A percentile compares a stretch with the other conserved stretches of the same genome.
These are phyloP conservation scores for Comarum palustre DNA, from an alignment of 306 rosid genomes.

Conservation along the genomic window DNA sequence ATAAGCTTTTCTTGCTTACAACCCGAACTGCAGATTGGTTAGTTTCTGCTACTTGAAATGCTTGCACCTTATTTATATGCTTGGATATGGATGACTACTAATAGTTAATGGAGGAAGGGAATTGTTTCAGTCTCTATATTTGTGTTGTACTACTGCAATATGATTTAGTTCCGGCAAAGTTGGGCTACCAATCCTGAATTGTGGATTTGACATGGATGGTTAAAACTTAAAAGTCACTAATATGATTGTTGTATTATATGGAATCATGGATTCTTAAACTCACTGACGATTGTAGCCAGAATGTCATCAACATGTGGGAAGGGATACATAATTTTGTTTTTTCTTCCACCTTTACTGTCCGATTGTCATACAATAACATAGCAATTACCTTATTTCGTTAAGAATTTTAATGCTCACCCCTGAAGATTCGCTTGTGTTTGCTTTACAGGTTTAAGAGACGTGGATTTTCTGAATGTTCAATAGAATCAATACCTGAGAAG, in stretches of 20 bases:
- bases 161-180: neutral
- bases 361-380: neutral
- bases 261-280: neutral
- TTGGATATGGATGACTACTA: neutral
- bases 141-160: neutral
- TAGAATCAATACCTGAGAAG: slow-evolving; percentile 70
- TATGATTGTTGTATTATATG: neutral
- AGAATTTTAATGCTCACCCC: neutral
- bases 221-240: neutral
- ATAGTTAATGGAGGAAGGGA: neutral
- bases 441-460: slow-evolving; percentile 90
- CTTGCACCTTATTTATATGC: neutral
- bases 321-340: neutral
- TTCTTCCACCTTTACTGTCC: neutral
- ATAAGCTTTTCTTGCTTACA: slow-evolving; percentile 80
- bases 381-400: neutral
- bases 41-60: slow-evolving; percentile 17
- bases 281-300: neutral
- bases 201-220: neutral
- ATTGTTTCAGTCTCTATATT: neutral
- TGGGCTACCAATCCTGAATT: neutral
- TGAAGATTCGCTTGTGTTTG: slow-evolving; percentile 10
- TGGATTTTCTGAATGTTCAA: slow-evolving; percentile 88
- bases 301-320: neutral
- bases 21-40: slow-evolving; percentile 95